Conservation (phyloP, 495 filamentous ascomycete genomes). For the Podospora pseudoanserina region DNA sequence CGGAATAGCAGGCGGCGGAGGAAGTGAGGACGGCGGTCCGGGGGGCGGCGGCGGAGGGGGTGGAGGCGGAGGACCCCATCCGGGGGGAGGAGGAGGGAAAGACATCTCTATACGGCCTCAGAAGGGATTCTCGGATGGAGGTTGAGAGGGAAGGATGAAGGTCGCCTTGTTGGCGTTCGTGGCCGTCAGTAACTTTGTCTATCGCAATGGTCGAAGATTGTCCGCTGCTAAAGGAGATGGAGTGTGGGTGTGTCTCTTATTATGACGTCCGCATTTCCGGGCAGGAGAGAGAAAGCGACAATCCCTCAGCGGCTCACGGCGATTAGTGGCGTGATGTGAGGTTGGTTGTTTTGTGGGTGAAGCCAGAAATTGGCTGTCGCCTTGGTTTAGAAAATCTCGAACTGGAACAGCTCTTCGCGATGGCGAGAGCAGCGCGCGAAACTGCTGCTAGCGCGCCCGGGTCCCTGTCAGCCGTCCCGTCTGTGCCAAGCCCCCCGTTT, state of each 20-base stretch:
- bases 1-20: constrained; percentile 59
- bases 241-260: not conserved
- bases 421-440: constrained; percentile 20
- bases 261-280: not conserved
- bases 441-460: constrained; percentile 22
- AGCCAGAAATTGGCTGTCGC: constrained; percentile 28
- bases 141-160: constrained; percentile 3
- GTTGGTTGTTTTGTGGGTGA: constrained; percentile 21
- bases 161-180: constrained; percentile 9
- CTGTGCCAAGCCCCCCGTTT: not conserved
- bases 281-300: not conserved
- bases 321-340: constrained; percentile 16
- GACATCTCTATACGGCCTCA: constrained; percentile 55
- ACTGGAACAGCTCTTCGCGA: constrained; percentile 20
- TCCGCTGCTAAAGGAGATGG: not conserved
- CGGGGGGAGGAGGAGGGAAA: constrained; percentile 60
- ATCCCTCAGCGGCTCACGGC: constrained; percentile 19
- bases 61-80: constrained; percentile 43
- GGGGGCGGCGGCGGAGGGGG: constrained; percentile 74
- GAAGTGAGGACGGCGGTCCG: constrained; percentile 69
- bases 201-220: not conserved
- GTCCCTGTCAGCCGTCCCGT: constrained; percentile 7
- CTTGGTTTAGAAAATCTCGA: constrained; percentile 28
- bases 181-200: constrained; percentile 1
- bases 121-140: constrained; percentile 16